Conservation (phyloP, 176 grass and related monocot species). For the Poa pratensis region DNA sequence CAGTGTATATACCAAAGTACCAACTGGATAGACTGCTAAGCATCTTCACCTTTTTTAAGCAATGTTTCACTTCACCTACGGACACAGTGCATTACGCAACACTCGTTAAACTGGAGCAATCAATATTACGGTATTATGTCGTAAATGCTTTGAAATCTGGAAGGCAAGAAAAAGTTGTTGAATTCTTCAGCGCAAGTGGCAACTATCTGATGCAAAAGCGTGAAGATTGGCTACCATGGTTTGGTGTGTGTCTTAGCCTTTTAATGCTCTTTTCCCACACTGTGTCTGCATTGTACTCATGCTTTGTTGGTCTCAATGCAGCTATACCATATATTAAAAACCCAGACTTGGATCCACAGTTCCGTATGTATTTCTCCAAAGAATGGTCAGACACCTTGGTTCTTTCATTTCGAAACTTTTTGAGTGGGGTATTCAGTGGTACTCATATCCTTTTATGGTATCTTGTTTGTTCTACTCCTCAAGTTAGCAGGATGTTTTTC, state of each 20-base stretch:
- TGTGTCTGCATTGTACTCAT: constrained; percentile 34
- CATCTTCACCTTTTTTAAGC: constrained; percentile 80
- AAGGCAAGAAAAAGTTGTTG: constrained; percentile 76
- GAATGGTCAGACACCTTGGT: constrained; percentile 85
- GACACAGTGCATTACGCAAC: constrained; percentile 63
- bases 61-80: constrained; percentile 78
- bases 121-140: constrained; percentile 78
- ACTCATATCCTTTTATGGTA: constrained; percentile 84
- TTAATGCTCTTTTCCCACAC: constrained; percentile 31
- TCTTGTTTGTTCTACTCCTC: constrained; percentile 2
- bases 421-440: constrained; percentile 91
- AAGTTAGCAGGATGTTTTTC: constrained; percentile 13
- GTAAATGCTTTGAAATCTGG: constrained; percentile 83
- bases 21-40: constrained; percentile 69
- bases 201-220: constrained; percentile 76
- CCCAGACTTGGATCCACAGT: constrained; percentile 90
- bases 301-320: constrained; percentile 56
- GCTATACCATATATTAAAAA: constrained; percentile 90
- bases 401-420: constrained; percentile 86
- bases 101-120: constrained; percentile 79
- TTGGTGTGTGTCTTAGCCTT: constrained; percentile 61
- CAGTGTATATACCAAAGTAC: constrained; percentile 79
- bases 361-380: constrained; percentile 95
- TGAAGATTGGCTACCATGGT: constrained; percentile 92
- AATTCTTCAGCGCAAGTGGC: constrained; percentile 66